phyloP scores from a whole-genome alignment of 192 early-diverging fungal species.

The Backusella macrospora region DNA sequence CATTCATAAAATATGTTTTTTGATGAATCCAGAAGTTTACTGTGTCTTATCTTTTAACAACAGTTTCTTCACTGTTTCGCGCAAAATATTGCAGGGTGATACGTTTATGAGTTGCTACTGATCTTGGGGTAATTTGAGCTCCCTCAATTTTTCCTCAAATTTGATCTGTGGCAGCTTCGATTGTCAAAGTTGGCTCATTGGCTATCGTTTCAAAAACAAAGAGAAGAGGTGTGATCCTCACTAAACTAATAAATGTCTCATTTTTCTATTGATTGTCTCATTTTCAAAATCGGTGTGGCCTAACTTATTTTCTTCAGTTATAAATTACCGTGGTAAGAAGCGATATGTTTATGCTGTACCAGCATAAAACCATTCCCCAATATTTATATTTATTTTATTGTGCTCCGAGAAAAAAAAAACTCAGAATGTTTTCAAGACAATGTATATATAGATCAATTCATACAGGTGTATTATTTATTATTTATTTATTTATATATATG shows the following conservation, averaged over 20 bases:
- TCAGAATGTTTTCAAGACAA: not conserved
- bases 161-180: constrained; percentile 17
- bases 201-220: constrained; percentile 9
- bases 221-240: constrained; percentile 3
- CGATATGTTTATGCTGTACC: not conserved
- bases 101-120: constrained; percentile 15
- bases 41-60: not conserved
- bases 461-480: not conserved
- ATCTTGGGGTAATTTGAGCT: not conserved
- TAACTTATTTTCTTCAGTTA: not conserved
- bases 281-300: no score
- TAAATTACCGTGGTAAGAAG: not conserved
- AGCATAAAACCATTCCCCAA: not conserved
- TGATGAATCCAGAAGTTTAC: not conserved
- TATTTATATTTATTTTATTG: not conserved
- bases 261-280: no score
- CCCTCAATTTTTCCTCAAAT: not conserved
- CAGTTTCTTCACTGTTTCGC: not conserved
- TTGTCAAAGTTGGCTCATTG: constrained; percentile 19
- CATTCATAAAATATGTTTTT: constrained; percentile 12
- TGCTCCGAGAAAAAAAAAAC: not conserved
- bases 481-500: constrained; percentile 1
- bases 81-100: not conserved
- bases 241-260: no score
- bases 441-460: not conserved